Base-by-base conservation (phyloP, 2,329 filamentous ascomycete genomes). In the Colletotrichum australisinense region DNA sequence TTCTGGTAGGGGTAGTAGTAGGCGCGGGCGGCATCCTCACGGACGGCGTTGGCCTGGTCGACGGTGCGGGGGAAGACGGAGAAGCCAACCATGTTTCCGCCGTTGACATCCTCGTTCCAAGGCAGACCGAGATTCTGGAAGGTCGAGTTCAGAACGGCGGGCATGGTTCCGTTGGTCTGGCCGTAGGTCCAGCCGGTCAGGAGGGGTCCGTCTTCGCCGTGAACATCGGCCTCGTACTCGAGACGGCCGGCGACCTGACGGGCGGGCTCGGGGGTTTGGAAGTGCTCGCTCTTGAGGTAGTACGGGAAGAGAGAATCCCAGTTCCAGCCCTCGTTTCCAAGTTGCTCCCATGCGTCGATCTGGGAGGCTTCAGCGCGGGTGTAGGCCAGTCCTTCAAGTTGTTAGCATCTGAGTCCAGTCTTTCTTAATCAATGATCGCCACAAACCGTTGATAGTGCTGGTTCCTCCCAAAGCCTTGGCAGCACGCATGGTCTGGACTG, bases 271-370 rank as follows among this genome's bases (percentile, higher is more conserved):
- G 74, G 59, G 2, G 76, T 79, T 1, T 79, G 78, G 52, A 84
- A 83, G 3, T 73, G 75, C 74, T 86, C 83, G 12, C 84, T 81
- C 76, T 84, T 84, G 38, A 83, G 85, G 76, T 86, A 85, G 74
- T 89, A 88, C 0, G 83, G 84, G 7, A 84, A 80, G 28, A 90
- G 77, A 5, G 79, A 76, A 1, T 85, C 77, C 83, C 85, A 87
- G 56, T 84, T 83, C 86, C 85, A 87, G 12, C 84, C 85, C 2
- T 78, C 65, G 67, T 86, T 86, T 1, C 85, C 85, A 2, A 87
- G 78, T 0, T 76, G 73, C 69, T 84, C 84, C 85, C 84, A 87
- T 5, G 81, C 82, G 67, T 87, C 82, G 53, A 85, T 82, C 63
- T 87, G 80, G 1, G 82, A 78, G 8, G 78, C 79, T 66, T 85